Percentiles rank a stretch among this genome's conserved stretches.
Conservation (phyloP, 352 stramenopile genomes). For the Phytophthora fragariaefolia region DNA sequence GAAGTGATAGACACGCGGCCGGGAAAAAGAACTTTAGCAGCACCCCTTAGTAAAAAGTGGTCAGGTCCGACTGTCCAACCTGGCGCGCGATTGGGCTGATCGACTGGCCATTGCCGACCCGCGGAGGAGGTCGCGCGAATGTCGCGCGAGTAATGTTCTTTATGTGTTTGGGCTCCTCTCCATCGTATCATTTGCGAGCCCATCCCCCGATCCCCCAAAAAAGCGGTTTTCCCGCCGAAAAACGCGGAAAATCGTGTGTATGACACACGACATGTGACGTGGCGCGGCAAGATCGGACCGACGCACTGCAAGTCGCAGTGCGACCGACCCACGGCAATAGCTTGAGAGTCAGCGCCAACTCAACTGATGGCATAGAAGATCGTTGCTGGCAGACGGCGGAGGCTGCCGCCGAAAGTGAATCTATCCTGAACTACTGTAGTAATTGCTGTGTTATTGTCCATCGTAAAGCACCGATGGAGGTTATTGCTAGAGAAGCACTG, state of each 20-base stretch:
- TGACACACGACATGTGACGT: not conserved
- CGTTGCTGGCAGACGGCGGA: too few relatives aligned
- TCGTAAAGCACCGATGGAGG: too few relatives aligned
- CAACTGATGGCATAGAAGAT: too few relatives aligned
- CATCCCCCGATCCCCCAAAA: not conserved
- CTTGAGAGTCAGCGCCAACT: too few relatives aligned
- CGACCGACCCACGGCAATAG: too few relatives aligned
- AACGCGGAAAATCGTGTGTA: not conserved
- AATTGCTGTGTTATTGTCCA: too few relatives aligned
- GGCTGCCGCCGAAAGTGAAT: too few relatives aligned
- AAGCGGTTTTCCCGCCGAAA: not conserved
- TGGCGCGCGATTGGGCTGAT: too few relatives aligned
- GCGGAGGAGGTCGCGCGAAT: not conserved
- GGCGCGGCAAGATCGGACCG: not conserved
- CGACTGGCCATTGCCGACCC: not conserved
- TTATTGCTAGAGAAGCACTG: too few relatives aligned
- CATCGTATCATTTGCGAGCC: not conserved
- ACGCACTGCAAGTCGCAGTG: too few relatives aligned
- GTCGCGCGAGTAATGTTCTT: not conserved
- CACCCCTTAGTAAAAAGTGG: not conserved
- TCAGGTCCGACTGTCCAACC: not conserved
- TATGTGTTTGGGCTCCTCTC: not conserved
- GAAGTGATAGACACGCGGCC: not conserved
- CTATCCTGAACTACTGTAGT: too few relatives aligned
- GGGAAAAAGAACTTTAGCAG: constrained; percentile 1